Evolutionary conservation across 306 rosid genomes (phyloP), one percentile per base, ranked within the genome.

Genomic region (Acacia acuminata): DNA sequence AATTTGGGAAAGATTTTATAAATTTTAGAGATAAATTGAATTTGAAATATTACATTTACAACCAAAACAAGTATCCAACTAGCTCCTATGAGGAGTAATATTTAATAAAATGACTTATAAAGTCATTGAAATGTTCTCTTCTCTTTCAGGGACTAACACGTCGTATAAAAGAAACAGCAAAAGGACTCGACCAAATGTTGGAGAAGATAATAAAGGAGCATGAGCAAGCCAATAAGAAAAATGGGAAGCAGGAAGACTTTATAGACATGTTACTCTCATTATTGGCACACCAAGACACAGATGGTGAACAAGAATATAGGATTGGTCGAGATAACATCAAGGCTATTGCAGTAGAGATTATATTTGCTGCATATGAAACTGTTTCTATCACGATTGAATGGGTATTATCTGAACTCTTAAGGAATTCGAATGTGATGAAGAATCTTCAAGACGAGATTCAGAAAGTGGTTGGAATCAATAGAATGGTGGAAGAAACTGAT

Each of bases 371-470:
- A 61, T 27, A 53, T 24, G 20, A 15, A 4, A 24, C 30, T 22
- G 4, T 79, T 63, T 43, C 82, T 2, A 45, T 22, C 0, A 12
- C 32, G 0, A 42, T 85, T 0, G 76, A 75, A 8, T 90, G 91
- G 93, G 76, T 47, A 9, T 30, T 90, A 3, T 75, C 93, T 0
- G 88, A 85, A 36, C 88, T 90, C 3, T 3, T 82, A 1, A 82
- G 73, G 45, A 77, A 90, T 78, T 86, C 86, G 3, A 72, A 60
- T n/a, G 84, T 82, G 20, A 85, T 85, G 89, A 83, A 75, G 25
- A 47, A 30, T 4, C 83, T 86, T 14, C 91, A 88, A 74, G 36
- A 84, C 32, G 89, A 80, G 75, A 42, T 87, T 13, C 30, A 45
- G 2, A 56, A 1, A 40, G 84, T 73, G 27, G 77, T 87, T 0